Percentiles rank a stretch among this genome's conserved stretches.
phyloP scores from a whole-genome alignment of 2,329 filamentous ascomycete species.

The Lachnellula suecica region DNA sequence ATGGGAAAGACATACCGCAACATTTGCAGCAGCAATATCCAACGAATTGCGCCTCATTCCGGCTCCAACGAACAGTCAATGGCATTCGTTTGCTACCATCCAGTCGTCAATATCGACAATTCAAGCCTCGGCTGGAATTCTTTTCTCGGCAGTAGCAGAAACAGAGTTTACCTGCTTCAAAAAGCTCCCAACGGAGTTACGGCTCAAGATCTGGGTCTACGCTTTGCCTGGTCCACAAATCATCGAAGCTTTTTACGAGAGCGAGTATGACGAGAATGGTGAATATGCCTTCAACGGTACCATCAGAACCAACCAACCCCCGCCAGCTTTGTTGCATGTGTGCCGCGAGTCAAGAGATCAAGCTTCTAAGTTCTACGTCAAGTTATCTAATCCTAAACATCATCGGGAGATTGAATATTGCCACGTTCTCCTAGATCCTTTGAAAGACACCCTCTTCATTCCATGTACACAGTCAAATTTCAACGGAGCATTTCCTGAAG shows the following conservation, averaged over 20 bases:
- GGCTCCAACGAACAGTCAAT: background rate
- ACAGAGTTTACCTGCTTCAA: background rate
- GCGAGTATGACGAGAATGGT: background rate
- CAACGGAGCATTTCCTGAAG: background rate
- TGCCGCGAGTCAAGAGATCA: background rate
- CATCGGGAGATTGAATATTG: background rate
- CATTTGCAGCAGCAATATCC: background rate
- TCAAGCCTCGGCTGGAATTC: background rate
- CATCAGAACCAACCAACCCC: background rate
- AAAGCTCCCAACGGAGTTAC: slow-evolving; percentile 8
- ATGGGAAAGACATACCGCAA: background rate
- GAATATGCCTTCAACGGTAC: background rate
- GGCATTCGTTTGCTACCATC: background rate
- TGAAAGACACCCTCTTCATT: background rate
- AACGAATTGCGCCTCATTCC: background rate
- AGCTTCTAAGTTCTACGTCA: background rate
- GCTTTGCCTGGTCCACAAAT: background rate
- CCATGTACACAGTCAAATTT: background rate
- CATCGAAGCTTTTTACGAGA: background rate
- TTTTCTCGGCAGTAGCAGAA: background rate
- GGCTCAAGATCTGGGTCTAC: slow-evolving; percentile 35
- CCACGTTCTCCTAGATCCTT: background rate
- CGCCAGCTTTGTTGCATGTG: background rate
- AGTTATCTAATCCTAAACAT: background rate
- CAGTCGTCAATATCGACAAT: background rate